These are phyloP conservation scores for Hypoxylon sp. DNA, from an alignment of 2,329 filamentous ascomycete genomes.

Conservation along the genomic window DNA sequence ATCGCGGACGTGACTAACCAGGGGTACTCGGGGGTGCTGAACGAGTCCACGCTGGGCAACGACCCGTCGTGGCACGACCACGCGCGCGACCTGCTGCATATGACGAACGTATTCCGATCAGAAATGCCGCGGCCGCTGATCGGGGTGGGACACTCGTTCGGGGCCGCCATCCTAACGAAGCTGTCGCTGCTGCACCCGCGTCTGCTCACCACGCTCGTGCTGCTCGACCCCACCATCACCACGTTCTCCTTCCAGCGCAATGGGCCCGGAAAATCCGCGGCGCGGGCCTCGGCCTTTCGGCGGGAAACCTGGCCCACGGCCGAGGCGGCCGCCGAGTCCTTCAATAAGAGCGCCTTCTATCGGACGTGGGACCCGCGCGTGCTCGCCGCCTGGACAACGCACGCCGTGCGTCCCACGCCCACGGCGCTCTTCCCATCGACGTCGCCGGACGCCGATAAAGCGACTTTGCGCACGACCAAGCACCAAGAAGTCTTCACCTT, in stretches of 20 bases:
- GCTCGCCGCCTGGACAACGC: constrained; percentile 78
- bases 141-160: constrained; percentile 91
- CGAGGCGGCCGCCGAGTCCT: constrained; percentile 74
- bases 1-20: constrained; percentile 92
- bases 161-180: constrained; percentile 79
- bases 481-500: constrained; percentile 91
- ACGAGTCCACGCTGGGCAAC: constrained; percentile 82
- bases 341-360: constrained; percentile 82
- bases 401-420: constrained; percentile 82
- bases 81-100: constrained; percentile 84
- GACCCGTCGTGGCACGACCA: constrained; percentile 93
- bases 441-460: constrained; percentile 59
- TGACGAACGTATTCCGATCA: constrained; percentile 86
- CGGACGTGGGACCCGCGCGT: constrained; percentile 85
- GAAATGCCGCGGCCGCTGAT: constrained; percentile 86
- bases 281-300: constrained; percentile 76
- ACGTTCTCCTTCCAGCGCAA: constrained; percentile 59
- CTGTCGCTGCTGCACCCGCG: constrained; percentile 84
- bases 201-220: constrained; percentile 79
- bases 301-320: constrained; percentile 88
- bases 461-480: constrained; percentile 85
- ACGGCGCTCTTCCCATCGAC: constrained; percentile 70
- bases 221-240: constrained; percentile 88
- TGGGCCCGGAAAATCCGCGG: constrained; percentile 59
- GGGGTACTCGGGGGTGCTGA: constrained; percentile 82